Conservation (phyloP, 208 protist genomes). For the Angomonas deanei region DNA sequence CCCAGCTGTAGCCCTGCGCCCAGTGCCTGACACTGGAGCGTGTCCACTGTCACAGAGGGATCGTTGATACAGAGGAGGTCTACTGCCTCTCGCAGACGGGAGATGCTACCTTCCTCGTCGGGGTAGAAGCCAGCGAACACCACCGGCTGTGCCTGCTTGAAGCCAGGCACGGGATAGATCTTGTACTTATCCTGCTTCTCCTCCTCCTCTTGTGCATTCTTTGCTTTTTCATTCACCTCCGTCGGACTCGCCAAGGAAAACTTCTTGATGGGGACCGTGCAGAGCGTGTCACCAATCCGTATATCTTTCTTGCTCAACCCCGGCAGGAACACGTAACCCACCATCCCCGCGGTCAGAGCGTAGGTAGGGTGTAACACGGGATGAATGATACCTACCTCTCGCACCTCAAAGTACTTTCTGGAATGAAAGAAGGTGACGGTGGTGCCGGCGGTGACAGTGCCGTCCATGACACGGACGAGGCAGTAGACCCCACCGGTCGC, state of each 20-base stretch:
- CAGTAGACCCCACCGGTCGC: constrained; percentile 55
- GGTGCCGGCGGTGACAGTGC: constrained; percentile 79
- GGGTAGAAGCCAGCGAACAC: constrained; percentile 97
- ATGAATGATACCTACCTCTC: constrained; percentile 93
- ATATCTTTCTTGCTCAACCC: constrained; percentile 85
- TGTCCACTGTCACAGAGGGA: constrained; percentile 81
- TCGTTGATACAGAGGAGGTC: constrained; percentile 94
- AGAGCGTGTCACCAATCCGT: constrained; percentile 94
- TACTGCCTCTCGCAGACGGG: constrained; percentile 86
- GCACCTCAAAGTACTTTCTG: constrained; percentile 70
- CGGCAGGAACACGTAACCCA: constrained; percentile 92
- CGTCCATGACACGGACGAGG: constrained; percentile 87
- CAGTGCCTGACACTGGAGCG: constrained; percentile 81
- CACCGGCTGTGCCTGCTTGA: constrained; percentile 82
- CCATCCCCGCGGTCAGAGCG: constrained; percentile 90
- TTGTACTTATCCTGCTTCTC: constrained; percentile 1
- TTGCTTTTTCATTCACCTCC: background rate
- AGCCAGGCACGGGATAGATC: constrained; percentile 46
- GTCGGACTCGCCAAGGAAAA: constrained; percentile 26
- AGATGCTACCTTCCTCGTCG: constrained; percentile 80
- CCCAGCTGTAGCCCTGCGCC: constrained; percentile 93
- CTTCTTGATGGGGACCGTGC: constrained; percentile 47
- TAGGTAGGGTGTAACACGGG: constrained; percentile 81
- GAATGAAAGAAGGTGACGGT: constrained; percentile 59
- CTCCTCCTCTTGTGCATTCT: background rate